Evolutionary conservation across 768 basidiomycete genomes (phyloP).

Genomic region (Arthromyces matolae): DNA sequence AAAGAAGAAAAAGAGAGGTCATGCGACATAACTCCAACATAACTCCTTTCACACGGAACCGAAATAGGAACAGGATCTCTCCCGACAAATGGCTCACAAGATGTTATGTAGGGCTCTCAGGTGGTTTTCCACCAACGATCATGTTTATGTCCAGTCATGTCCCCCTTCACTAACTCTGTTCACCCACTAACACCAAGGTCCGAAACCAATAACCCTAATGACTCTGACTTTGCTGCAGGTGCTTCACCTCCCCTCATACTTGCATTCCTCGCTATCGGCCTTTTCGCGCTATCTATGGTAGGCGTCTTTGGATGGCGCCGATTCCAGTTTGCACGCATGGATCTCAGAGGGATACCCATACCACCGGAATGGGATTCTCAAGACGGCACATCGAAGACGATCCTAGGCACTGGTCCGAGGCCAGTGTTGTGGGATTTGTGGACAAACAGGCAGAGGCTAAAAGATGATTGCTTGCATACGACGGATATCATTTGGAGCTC

Average conservation of each 20-base stretch:
- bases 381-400: not conserved
- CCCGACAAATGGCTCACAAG: no score
- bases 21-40: no score
- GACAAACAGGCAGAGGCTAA: constrained; percentile 16
- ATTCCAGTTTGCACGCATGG: constrained; percentile 20
- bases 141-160: constrained; percentile 10
- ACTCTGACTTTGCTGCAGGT: constrained; percentile 22
- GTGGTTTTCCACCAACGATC: constrained; percentile 5
- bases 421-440: constrained; percentile 48
- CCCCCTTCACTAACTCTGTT: not conserved
- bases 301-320: constrained; percentile 46
- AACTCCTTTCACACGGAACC: no score
- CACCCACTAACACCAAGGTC: not conserved
- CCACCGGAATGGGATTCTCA: not conserved
- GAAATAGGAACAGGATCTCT: no score
- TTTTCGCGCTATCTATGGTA: constrained; percentile 48
- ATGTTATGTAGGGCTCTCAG: no score
- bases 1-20: no score
- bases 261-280: constrained; percentile 54
- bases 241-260: constrained; percentile 55
- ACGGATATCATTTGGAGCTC: no score
- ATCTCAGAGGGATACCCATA: not conserved
- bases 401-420: constrained; percentile 25
- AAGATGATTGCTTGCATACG: not conserved
- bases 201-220: not conserved